These are phyloP conservation scores for Rhexocercosporidium sp. DNA, from an alignment of 2,329 filamentous ascomycete species.

Conservation along the genomic window DNA sequence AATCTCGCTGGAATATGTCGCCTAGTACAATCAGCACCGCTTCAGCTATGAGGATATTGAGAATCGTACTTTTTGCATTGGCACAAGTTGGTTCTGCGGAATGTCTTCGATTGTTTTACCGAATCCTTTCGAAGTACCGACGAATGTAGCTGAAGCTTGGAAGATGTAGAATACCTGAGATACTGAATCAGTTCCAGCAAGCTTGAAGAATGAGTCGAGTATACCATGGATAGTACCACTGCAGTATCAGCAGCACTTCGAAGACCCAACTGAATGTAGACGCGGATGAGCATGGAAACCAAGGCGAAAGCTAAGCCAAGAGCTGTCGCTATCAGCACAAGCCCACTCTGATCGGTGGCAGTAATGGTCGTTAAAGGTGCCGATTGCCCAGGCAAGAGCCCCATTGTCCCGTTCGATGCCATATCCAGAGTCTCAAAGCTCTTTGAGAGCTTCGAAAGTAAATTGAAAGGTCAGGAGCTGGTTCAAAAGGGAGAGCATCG, in stretches of 20 bases:
- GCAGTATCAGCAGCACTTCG: conserved; percentile 41
- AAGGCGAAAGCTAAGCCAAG: conserved; percentile 47
- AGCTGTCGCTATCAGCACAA: conserved; percentile 47
- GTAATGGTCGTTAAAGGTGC: conserved; percentile 16
- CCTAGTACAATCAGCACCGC: conserved; percentile 31
- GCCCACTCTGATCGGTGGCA: conserved; percentile 45
- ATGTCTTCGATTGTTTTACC: conserved; percentile 43
- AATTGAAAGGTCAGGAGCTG: background rate
- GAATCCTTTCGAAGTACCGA: conserved; percentile 46
- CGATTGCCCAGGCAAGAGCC: conserved; percentile 13
- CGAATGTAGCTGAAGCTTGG: conserved; percentile 47
- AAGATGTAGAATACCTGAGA: conserved; percentile 42
- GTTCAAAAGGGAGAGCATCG: background rate
- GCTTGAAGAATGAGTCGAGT: background rate
- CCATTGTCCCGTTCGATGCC: conserved; percentile 13
- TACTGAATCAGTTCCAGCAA: background rate
- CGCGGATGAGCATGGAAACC: conserved; percentile 46
- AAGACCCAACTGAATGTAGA: conserved; percentile 45
- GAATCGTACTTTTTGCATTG: conserved; percentile 20
- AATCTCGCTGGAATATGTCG: conserved; percentile 48
- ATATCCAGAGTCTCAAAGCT: background rate
- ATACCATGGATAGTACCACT: conserved; percentile 39
- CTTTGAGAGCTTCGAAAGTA: background rate
- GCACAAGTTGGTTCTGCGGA: background rate
- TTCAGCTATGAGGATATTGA: background rate